Base-by-base conservation (phyloP, 768 basidiomycete genomes). In the Podaxis sp. region DNA sequence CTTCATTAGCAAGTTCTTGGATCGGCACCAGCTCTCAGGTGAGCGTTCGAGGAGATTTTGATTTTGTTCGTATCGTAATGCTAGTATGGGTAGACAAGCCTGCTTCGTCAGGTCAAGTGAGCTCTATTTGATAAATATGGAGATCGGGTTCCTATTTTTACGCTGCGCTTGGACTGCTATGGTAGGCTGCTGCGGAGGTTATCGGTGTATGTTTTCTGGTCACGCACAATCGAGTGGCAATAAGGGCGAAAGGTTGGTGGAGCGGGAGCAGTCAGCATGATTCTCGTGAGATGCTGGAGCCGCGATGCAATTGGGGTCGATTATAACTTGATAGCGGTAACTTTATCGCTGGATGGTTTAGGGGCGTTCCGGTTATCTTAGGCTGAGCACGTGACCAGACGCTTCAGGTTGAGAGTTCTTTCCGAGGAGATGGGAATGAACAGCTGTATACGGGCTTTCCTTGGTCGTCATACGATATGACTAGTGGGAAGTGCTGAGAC, bases 361-460 rank as follows among this genome's bases (percentile, higher is more conserved):
- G 49, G 22, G 22, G 8, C 11, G 1, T 13, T 26, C 24, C 44
- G 15, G n/a, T 19, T 46, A 46, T 46, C 19, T 46, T 46, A 15
- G 19, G 4, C 19, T 40, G 13, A 17, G 54, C 44, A 33, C 33
- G 33, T 33, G 33, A 33, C 33, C 9, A 9, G 9, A 33, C 33
- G 1, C 33, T 33, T 33, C 8, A 33, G 6, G 33, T 19, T 55
- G 36, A 38, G 11, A 36, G 24, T 55, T 55, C 22, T 40, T 33
- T n/a, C 54, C 54, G 38, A 40, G 36, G 54, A 39, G 54, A 40
- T 55, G 54, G 54, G 13, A 55, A 40, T 55, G 33, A 33, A 33
- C 33, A 33, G 9, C 33, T 33, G 38, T 22, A 33, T 33, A 11
- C 19, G 8, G 33, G 8, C 3, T 33, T 8, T 33, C 19, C 33